Conservation (phyloP, 768 basidiomycete species). For the Pleurotus ostreatus region DNA sequence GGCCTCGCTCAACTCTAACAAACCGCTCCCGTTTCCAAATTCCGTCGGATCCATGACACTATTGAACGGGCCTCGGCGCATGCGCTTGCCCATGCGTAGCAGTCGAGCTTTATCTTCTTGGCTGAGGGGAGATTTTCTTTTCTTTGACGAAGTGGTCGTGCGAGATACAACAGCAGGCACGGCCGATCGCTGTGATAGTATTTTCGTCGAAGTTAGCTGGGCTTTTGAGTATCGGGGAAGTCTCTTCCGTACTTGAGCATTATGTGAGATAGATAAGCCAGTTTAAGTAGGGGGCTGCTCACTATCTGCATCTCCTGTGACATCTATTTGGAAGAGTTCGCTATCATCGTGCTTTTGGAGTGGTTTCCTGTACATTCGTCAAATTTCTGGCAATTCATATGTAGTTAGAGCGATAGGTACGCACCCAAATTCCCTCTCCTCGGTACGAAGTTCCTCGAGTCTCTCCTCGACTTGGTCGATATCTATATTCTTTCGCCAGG, state of each 20-base stretch:
- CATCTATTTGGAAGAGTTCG: conserved; percentile 79
- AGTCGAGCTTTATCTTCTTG: conserved; percentile 73
- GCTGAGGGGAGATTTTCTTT: conserved; percentile 45
- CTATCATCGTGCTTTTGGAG: conserved; percentile 66
- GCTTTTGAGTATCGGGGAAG: conserved; percentile 51
- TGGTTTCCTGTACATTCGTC: conserved; percentile 37
- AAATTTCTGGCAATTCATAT: neutral
- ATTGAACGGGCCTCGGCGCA: conserved; percentile 71
- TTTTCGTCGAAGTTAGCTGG: conserved; percentile 67
- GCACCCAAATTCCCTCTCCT: conserved; percentile 17
- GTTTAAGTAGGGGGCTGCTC: conserved; percentile 14
- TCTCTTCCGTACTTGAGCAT: conserved; percentile 49
- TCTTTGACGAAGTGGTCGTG: conserved; percentile 26
- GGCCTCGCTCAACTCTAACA: conserved; percentile 62
- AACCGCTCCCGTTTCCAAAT: conserved; percentile 59
- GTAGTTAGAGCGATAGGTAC: neutral
- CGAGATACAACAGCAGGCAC: conserved; percentile 81
- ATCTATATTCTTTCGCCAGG: conserved; percentile 93
- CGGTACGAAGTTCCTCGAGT: conserved; percentile 32
- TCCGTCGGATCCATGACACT: conserved; percentile 65
- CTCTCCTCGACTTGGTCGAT: conserved; percentile 58
- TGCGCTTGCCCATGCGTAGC: conserved; percentile 70
- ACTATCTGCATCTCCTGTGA: conserved; percentile 75
- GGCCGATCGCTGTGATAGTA: conserved; percentile 83
- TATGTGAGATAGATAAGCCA: conserved; percentile 2